Evolutionary conservation across 2,329 filamentous ascomycete species (phyloP).

Genomic region (Kalmusia sp.): DNA sequence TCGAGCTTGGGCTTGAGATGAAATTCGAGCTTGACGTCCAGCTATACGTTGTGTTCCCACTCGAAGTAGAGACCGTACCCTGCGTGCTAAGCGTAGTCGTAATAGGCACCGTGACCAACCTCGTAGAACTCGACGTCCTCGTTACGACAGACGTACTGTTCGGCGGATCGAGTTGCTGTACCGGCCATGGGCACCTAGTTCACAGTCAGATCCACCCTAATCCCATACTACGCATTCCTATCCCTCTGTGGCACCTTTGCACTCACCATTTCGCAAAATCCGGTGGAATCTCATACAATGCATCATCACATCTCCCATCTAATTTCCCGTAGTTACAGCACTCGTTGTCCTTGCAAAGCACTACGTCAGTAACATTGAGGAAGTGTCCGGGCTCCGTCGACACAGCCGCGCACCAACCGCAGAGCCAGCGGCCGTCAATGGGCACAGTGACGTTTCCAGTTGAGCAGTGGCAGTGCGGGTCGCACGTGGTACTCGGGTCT

Average conservation of each 20-base stretch:
- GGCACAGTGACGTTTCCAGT: neutral
- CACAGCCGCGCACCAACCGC: conserved; percentile 6
- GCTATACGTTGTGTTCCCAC: no score
- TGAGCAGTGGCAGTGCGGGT: conserved; percentile 4
- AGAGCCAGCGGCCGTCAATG: neutral
- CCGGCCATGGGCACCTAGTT: conserved; percentile 4
- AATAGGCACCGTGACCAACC: neutral
- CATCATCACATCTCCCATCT: neutral
- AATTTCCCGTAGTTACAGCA: conserved; percentile 4
- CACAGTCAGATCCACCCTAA: neutral
- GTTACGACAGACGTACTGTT: neutral
- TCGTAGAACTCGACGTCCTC: neutral
- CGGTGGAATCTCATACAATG: neutral
- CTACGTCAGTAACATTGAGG: neutral
- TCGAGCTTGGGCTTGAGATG: neutral
- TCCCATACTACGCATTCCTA: neutral
- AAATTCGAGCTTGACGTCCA: neutral
- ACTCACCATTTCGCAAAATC: conserved; percentile 1
- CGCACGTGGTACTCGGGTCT: neutral
- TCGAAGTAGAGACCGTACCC: no score
- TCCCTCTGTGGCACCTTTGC: neutral
- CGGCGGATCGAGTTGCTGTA: neutral
- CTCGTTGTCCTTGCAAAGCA: conserved; percentile 1
- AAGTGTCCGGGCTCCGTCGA: neutral
- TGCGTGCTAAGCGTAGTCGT: no score